Percentiles rank a stretch among this genome's conserved stretches.
These are phyloP conservation scores for Mycoemilia scoparia DNA, from an alignment of 192 early-diverging fungal genomes.

Conservation along the genomic window DNA sequence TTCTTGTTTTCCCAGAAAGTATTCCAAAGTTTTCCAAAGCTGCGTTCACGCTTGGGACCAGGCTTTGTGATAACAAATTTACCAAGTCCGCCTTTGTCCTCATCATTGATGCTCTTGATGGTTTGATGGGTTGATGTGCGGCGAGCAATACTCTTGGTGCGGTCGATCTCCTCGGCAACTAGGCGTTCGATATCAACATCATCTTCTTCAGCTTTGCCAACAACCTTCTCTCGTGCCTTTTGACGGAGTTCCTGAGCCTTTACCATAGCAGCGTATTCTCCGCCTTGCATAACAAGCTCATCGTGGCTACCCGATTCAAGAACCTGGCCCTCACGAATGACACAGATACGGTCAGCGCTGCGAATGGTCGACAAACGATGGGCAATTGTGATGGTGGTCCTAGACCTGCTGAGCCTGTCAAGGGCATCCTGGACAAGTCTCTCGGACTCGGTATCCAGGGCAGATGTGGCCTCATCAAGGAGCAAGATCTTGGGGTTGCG, in stretches of 20 bases:
- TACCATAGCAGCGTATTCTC: conserved; percentile 29
- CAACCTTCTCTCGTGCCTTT: conserved; percentile 8
- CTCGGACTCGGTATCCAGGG: conserved; percentile 66
- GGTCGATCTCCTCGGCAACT: conserved; percentile 18
- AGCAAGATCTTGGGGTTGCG: conserved; percentile 74
- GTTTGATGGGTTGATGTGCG: conserved; percentile 14
- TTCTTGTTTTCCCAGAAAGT: no score
- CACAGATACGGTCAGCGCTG: conserved; percentile 71
- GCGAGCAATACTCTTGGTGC: conserved; percentile 14
- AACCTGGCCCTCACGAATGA: conserved; percentile 50
- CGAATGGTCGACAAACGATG: conserved; percentile 78
- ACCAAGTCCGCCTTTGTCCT: no score
- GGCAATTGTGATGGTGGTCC: conserved; percentile 85
- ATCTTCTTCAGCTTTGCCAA: conserved; percentile 2
- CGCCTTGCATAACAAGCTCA: conserved; percentile 36
- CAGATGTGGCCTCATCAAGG: conserved; percentile 82
- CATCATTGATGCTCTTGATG: conserved; percentile 7
- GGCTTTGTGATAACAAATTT: no score
- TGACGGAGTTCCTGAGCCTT: conserved; percentile 44
- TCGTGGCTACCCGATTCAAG: conserved; percentile 64
- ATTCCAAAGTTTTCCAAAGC: no score
- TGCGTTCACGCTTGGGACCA: no score
- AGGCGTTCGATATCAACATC: conserved; percentile 14
- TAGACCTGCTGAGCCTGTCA: conserved; percentile 48
- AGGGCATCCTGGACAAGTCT: conserved; percentile 67